phyloP scores from a whole-genome alignment of 371 early-diverging fungal genomes.

The Blakeslea trispora region DNA sequence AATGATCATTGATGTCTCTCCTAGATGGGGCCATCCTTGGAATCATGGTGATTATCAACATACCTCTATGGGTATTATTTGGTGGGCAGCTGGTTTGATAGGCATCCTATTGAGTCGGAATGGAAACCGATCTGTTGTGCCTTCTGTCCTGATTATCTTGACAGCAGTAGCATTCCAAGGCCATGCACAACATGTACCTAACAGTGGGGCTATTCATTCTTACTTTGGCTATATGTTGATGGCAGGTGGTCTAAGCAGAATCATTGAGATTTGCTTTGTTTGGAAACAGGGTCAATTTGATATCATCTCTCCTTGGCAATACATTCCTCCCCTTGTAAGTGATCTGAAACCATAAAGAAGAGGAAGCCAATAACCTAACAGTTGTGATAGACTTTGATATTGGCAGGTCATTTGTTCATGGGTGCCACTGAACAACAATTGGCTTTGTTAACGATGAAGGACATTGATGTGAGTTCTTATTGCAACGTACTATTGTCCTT shows the following conservation, averaged over 20 bases:
- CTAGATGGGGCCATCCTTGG: constrained; percentile 60
- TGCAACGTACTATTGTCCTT: constrained; percentile 60
- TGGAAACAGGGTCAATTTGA: constrained; percentile 46
- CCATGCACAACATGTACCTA: constrained; percentile 62
- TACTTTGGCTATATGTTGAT: constrained; percentile 66
- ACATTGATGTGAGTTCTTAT: constrained; percentile 60
- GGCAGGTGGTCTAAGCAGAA: constrained; percentile 60
- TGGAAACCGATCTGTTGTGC: constrained; percentile 58
- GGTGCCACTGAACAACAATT: constrained; percentile 65
- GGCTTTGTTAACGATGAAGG: constrained; percentile 33
- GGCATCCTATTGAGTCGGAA: constrained; percentile 60
- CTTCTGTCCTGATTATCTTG: constrained; percentile 60
- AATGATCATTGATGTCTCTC: no score
- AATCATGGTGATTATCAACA: constrained; percentile 71
- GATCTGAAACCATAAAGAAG: no score
- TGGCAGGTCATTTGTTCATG: constrained; percentile 68
- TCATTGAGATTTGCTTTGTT: constrained; percentile 61
- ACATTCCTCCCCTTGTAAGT: constrained; percentile 53
- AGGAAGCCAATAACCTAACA: no score
- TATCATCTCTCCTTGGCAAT: constrained; percentile 45
- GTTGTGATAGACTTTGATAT: constrained; percentile 51
- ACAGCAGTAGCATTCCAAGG: constrained; percentile 65
- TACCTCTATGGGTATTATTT: constrained; percentile 69
- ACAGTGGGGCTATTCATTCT: constrained; percentile 62
- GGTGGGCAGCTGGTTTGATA: constrained; percentile 67